phyloP scores from a whole-genome alignment of 2,329 filamentous ascomycete species.

The Fusarium sterilihyphosum region DNA sequence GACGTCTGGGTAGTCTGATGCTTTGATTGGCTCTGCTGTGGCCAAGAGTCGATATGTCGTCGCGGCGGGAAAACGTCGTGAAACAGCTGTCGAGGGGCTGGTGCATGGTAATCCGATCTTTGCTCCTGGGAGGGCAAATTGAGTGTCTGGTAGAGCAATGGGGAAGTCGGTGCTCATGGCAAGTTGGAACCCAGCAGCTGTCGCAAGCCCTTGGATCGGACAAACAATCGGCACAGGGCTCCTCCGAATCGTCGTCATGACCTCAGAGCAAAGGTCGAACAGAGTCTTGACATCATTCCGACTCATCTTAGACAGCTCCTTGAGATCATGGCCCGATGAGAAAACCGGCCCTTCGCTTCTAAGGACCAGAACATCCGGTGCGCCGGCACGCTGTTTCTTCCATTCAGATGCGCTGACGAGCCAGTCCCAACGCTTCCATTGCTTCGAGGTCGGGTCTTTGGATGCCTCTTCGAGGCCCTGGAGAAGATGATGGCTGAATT shows the following conservation, averaged over 20 bases:
- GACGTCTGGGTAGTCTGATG: conserved; percentile 20
- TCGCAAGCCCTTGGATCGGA: conserved; percentile 38
- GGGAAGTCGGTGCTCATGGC: conserved; percentile 40
- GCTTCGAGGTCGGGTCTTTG: background rate
- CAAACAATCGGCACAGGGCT: conserved; percentile 38
- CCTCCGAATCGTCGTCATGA: conserved; percentile 36
- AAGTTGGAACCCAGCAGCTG: conserved; percentile 40
- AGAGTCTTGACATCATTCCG: conserved; percentile 26
- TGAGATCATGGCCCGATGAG: conserved; percentile 39
- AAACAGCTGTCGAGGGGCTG: conserved; percentile 35
- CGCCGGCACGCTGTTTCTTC: conserved; percentile 28
- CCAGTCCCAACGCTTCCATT: conserved; percentile 11
- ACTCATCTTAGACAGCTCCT: conserved; percentile 22
- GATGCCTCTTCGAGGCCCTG: background rate
- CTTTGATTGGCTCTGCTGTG: conserved; percentile 27
- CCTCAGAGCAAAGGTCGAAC: conserved; percentile 35
- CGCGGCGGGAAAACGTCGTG: conserved; percentile 25
- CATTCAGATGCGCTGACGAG: conserved; percentile 34
- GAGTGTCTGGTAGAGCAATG: conserved; percentile 24
- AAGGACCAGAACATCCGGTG: conserved; percentile 37
- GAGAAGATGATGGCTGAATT: background rate
- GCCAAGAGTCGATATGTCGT: conserved; percentile 32
- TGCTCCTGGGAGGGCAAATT: conserved; percentile 33
- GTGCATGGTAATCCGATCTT: conserved; percentile 41
- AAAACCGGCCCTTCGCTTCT: conserved; percentile 39